Percentiles rank a stretch among this genome's conserved stretches.
Conservation (phyloP, 306 rosid genomes). For the Glycine tomentella region DNA sequence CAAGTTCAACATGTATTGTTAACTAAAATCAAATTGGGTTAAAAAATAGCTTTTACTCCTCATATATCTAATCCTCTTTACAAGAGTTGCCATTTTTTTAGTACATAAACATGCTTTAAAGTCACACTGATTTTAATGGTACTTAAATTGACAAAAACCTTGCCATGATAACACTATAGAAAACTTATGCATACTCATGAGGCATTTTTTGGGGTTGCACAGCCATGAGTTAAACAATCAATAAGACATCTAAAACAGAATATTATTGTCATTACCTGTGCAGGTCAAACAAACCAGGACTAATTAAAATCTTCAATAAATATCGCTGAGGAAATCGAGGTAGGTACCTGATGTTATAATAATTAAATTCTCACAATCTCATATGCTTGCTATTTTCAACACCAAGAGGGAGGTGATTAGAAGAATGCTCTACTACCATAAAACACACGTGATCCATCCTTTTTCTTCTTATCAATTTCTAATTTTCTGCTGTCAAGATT, state of each 20-base stretch:
- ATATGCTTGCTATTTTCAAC: constrained; percentile 38
- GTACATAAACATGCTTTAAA: neutral
- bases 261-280: neutral
- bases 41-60: neutral
- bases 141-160: constrained; percentile 29
- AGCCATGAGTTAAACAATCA: constrained; percentile 7
- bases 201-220: constrained; percentile 1
- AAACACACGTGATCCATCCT: constrained; percentile 84
- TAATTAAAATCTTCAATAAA: constrained; percentile 33
- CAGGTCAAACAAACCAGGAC: constrained; percentile 23
- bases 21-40: too few relatives aligned
- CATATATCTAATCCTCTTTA: neutral
- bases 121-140: constrained; percentile 19
- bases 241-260: constrained; percentile 19
- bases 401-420: constrained; percentile 26
- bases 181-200: constrained; percentile 29
- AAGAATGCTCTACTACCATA: constrained; percentile 91
- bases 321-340: constrained; percentile 42
- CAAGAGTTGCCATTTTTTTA: neutral
- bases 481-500: constrained; percentile 51
- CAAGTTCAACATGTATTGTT: too few relatives aligned
- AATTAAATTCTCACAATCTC: constrained; percentile 29
- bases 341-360: constrained; percentile 28
- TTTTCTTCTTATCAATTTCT: constrained; percentile 68
- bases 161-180: constrained; percentile 27